A percentile compares a stretch with the other conserved stretches of the same genome.
Conservation (phyloP, 2,329 filamentous ascomycete genomes). For the Colletotrichum euphorbiae region DNA sequence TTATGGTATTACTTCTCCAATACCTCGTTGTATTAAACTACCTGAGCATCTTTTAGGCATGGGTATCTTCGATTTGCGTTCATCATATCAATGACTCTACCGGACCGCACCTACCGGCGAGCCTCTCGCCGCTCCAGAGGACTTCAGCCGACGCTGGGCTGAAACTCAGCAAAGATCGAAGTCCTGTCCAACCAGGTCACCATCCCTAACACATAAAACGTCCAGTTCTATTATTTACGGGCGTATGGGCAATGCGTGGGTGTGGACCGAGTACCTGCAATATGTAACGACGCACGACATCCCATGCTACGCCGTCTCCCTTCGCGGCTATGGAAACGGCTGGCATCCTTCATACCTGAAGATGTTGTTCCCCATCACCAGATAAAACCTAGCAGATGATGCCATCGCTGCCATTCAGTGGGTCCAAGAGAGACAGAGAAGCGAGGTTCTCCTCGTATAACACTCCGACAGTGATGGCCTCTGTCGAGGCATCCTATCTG, state of each 20-base stretch:
- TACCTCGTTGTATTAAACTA: not conserved
- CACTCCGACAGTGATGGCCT: conserved; percentile 65
- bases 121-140: conserved; percentile 49
- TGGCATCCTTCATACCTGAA: conserved; percentile 61
- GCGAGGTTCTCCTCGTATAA: conserved; percentile 57
- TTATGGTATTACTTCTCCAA: not conserved
- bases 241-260: conserved; percentile 64
- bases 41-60: not conserved
- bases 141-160: conserved; percentile 58
- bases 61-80: conserved; percentile 45
- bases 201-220: conserved; percentile 37
- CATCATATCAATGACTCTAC: conserved; percentile 49
- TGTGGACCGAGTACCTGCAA: conserved; percentile 64
- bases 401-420: conserved; percentile 56
- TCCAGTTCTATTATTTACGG: conserved; percentile 66
- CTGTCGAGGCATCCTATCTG: conserved; percentile 60
- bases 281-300: conserved; percentile 58
- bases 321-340: conserved; percentile 64
- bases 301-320: conserved; percentile 64
- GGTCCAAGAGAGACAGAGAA: conserved; percentile 48
- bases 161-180: conserved; percentile 61
- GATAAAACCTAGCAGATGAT: conserved; percentile 57
- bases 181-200: conserved; percentile 56
- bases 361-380: conserved; percentile 60
- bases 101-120: conserved; percentile 45